A percentile compares a stretch with the other conserved stretches of the same genome.
phyloP scores from a whole-genome alignment of 305 asterid species.

The Fraxinus dipetala region DNA sequence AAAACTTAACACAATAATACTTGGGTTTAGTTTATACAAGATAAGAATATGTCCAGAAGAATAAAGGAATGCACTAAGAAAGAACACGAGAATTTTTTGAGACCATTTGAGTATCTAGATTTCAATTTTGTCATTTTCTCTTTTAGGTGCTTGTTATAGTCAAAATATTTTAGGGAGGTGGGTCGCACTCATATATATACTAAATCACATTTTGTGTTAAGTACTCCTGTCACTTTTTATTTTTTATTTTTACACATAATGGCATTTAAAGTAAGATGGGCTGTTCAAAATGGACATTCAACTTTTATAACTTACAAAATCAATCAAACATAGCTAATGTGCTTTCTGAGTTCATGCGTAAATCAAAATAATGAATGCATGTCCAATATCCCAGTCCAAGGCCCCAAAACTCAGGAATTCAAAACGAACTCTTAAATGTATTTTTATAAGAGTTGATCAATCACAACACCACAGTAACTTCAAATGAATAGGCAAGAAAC shows the following conservation, averaged over 20 bases:
- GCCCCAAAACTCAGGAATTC: not conserved
- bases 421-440: constrained; percentile 4
- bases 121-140: not conserved
- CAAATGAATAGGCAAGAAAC: constrained; percentile 6
- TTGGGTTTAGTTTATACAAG: not conserved
- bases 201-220: not conserved
- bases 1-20: not conserved
- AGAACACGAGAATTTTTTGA: not conserved
- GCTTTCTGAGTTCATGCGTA: not conserved
- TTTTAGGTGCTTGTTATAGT: not conserved
- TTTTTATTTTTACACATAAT: not conserved
- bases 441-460: constrained; percentile 2
- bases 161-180: not conserved
- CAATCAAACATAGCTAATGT: constrained; percentile 9
- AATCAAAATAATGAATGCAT: constrained; percentile 5
- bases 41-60: not conserved
- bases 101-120: not conserved
- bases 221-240: not conserved
- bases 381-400: not conserved
- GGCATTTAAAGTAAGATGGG: not conserved
- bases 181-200: not conserved
- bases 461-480: not conserved
- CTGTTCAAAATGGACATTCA: constrained; percentile 1
- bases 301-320: not conserved
- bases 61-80: not conserved